Conservation (phyloP, 176 grass and related monocot species). For the Avena atlantica region DNA sequence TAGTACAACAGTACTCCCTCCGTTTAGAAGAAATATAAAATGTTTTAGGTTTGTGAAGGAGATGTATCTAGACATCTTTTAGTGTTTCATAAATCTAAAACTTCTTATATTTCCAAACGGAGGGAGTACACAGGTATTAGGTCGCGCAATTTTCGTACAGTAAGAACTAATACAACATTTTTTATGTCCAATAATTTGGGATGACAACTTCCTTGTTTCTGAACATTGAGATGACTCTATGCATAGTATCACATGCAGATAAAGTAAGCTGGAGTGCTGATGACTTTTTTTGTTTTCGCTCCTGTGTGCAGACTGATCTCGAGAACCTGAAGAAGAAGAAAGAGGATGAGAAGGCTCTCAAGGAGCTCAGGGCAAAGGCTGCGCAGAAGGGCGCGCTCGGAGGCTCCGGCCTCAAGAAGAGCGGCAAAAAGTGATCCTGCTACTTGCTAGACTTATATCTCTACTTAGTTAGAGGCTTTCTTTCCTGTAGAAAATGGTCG, state of each 20-base stretch:
- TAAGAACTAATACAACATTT: too few species aligned
- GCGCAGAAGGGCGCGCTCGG: slow-evolving; percentile 63
- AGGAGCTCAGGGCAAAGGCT: slow-evolving; percentile 61
- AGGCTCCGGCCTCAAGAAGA: slow-evolving; percentile 67
- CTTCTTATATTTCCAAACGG: too few species aligned
- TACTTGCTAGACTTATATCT: neutral
- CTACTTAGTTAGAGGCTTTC: neutral
- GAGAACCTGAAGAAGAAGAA: slow-evolving; percentile 58
- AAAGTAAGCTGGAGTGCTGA: neutral
- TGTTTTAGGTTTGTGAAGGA: too few species aligned
- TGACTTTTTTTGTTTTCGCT: neutral
- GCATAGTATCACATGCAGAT: neutral
- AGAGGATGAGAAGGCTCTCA: slow-evolving; percentile 63
- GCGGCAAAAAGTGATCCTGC: slow-evolving; percentile 42
- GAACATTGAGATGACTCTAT: too few species aligned
- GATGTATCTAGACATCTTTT: too few species aligned
- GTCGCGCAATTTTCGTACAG: neutral
- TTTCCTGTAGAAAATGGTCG: neutral
- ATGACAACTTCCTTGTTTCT: too few species aligned
- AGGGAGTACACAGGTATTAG: neutral
- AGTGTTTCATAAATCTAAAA: too few species aligned
- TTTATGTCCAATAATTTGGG: neutral
- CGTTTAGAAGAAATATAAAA: too few species aligned
- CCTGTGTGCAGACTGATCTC: slow-evolving; percentile 36
- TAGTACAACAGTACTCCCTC: neutral